phyloP scores from a whole-genome alignment of 306 rosid genomes.

The Prunus padus region DNA sequence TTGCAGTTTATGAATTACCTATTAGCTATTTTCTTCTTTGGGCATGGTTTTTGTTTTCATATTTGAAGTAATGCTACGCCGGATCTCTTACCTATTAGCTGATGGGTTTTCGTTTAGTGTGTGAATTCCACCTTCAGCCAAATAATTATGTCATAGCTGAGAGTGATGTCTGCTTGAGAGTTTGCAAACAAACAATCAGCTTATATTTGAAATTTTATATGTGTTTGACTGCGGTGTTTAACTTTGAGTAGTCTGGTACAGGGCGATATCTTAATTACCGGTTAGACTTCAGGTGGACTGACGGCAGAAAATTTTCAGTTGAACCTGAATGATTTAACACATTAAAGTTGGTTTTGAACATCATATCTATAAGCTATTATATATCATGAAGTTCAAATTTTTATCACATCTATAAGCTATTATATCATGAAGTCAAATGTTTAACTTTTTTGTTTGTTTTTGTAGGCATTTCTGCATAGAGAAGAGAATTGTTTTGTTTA shows the following conservation, averaged over 20 bases:
- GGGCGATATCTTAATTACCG: background rate
- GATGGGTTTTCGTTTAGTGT: slow-evolving; percentile 3
- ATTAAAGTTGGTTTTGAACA: background rate
- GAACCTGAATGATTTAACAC: background rate
- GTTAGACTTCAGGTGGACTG: slow-evolving; percentile 2
- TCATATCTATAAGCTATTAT: background rate
- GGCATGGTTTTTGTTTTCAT: background rate
- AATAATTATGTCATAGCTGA: background rate
- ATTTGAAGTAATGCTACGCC: slow-evolving; percentile 5
- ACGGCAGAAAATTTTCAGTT: background rate
- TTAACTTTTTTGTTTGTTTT: background rate
- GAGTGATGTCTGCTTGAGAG: background rate
- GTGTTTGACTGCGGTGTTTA: background rate
- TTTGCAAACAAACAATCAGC: background rate
- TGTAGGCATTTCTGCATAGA: slow-evolving; percentile 5
- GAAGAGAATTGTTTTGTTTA: slow-evolving; percentile 8
- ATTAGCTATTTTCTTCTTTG: slow-evolving; percentile 4
- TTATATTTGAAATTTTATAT: background rate
- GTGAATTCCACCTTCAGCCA: background rate
- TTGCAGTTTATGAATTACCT: background rate
- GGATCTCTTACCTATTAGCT: background rate
- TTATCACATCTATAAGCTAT: slow-evolving; percentile 1
- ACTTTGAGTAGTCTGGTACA: background rate
- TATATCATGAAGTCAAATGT: background rate
- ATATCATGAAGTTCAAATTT: background rate